Evolutionary conservation across 1,139 yeast genomes (phyloP), one percentile per base, ranked within the genome.

Genomic region (Geotrichum histeridarum): DNA sequence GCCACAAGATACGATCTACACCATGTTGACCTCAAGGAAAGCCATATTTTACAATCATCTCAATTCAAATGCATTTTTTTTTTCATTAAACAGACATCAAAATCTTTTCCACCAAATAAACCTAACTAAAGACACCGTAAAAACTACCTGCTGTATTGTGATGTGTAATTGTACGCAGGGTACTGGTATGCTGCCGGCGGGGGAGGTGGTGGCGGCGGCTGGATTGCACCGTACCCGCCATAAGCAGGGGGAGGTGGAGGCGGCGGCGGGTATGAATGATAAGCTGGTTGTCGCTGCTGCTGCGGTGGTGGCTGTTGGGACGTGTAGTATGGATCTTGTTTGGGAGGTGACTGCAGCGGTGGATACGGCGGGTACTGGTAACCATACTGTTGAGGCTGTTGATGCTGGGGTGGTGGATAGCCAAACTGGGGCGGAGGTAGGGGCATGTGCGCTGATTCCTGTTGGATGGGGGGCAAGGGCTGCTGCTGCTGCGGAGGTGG

Each of bases 201-300:
- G 14, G 53, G 58, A 32, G 50, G 54, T 17, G 32, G 50, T 12
- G 35, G 45, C 35, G 35, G 53, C 32, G 42, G 22, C 17, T 48
- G 58, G 33, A 46, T 53, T 7, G 17, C 44, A 37, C 15, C 15
- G 44, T 18, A 27, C 33, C 2, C 15, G 15, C 33, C 33, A 42
- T 8, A 27, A 11, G 31, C 33, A 27, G 44, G 44, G 2, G 44
- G 44, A 5, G 44, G 44, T 42, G 43, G 43, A 9, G 43, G 43
- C 18, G 43, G 43, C 12, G 44, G 44, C 14, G 32, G 44, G 31
- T 42, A 42, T 27, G 12, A 32, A 18, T 9, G 9, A 6, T 42
- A 37, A n/a, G 39, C 15, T 37, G 39, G 15, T 50, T 46, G 54
- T 9, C 42, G 54, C 17, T 44, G 57, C 48, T 48, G 55, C 51